Evolutionary conservation across 2,329 filamentous ascomycete genomes (phyloP), one percentile per base, ranked within the genome.

Genomic region (Tolypocladium nubicola): DNA sequence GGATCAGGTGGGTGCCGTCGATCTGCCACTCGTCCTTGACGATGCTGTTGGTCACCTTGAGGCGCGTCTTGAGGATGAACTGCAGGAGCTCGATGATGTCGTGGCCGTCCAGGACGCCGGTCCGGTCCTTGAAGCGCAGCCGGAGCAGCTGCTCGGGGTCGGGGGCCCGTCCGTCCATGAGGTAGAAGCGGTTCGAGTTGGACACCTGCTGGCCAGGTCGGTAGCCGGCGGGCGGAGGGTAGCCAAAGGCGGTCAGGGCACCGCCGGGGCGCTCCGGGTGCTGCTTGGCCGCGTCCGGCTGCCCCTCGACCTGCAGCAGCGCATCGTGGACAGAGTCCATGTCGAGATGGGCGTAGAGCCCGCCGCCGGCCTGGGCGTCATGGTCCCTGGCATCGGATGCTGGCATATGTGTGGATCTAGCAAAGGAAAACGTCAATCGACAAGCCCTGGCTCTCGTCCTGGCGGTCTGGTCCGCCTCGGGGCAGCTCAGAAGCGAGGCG

Each of bases 331-430:
- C 62, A 6, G 65, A 60, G 40, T 67, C 65, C 30, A 71, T 64
- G 50, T 70, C 70, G n/a, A 74, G 68, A 56, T 74, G 71, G 26
- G 70, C 66, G 53, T 74, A 74, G 19, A 70, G 63, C 0, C 67
- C 64, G 40, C 66, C 59, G 19, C 54, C 49, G 19, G 54, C 30
- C 21, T 53, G 54, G 4, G 39, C 26, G 14, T 16, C 45, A 52
- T 56, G 57, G 3, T 66, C 55, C 23, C 63, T 65, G 3, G 64
- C 60, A 1, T 61, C 59, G 4, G 62, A 54, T 13, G 65, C 57
- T 14, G 59, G 59, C n/a, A 56, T 58, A 35, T 58, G 40, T 1
- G 55, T 14, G 35, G 41, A 50, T 30, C 56, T 57, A 35, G 47
- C 47, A 50, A 4, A n/a, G 16, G 19, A 16, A 50, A 19, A 50